Conservation (phyloP, 2,329 filamentous ascomycete genomes). For the Fusarium sp. region DNA sequence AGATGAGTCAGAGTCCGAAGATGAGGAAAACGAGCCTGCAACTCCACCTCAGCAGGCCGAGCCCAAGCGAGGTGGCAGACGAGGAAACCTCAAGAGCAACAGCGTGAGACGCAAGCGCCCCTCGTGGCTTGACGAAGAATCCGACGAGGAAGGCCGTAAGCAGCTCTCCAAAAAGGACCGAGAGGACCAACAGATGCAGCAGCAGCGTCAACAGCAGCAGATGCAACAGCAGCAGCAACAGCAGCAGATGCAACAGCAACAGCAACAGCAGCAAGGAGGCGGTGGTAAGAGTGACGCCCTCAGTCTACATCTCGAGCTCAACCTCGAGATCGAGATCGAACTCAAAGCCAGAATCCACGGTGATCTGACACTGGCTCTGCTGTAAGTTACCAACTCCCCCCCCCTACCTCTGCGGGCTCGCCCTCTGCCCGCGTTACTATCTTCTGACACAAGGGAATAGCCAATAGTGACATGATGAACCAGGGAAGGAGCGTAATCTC, state of each 20-base stretch:
- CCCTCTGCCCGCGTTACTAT: conserved; percentile 18
- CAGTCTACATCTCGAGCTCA: conserved; percentile 78
- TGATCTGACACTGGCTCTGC: conserved; percentile 79
- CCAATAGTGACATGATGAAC: conserved; percentile 43
- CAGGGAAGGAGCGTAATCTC: conserved; percentile 34
- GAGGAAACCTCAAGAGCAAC: conserved; percentile 21
- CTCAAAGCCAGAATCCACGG: conserved; percentile 87
- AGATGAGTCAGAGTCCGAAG: conserved; percentile 36
- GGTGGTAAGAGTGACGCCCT: conserved; percentile 52
- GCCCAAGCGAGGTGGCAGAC: conserved; percentile 5
- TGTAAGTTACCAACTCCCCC: conserved; percentile 52
- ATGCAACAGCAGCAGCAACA: conserved; percentile 35
- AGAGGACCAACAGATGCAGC: conserved; percentile 10
- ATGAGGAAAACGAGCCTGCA: conserved; percentile 40
- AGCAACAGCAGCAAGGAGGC: conserved; percentile 23
- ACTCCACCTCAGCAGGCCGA: conserved; percentile 38
- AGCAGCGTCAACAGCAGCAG: conserved; percentile 22
- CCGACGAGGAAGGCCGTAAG: conserved; percentile 30
- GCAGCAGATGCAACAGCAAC: conserved; percentile 32
- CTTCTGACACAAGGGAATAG: conserved; percentile 26
- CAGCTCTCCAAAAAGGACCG: conserved; percentile 14
- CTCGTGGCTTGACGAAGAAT: conserved; percentile 41
- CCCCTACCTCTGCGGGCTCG: conserved; percentile 3
- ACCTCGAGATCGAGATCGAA: conserved; percentile 84
- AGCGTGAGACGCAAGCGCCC: conserved; percentile 30